Evolutionary conservation across 2,329 filamentous ascomycete species (phyloP), one percentile per base, ranked within the genome.

Genomic region (Cadophora sp.): DNA sequence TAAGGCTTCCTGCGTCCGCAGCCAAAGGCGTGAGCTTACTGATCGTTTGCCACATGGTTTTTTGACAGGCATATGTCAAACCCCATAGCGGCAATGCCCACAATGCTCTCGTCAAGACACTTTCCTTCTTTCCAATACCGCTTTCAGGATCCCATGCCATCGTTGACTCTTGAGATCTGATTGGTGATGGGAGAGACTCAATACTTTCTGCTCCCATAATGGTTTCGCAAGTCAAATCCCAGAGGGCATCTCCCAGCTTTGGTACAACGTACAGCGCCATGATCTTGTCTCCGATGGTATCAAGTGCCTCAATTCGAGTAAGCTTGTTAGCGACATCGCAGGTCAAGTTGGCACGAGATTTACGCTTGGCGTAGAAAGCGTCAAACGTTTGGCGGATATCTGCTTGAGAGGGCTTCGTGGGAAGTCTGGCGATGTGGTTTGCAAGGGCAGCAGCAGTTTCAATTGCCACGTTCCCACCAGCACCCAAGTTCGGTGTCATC

Each of bases 381-480:
- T 43, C 50, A 27, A 69, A 36, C 14, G 55, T 48, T 48, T 59
- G 55, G 22, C 43, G 62, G 24, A 64, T 64, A 4, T 48, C 39
- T 8, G 20, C 51, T 22, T 58, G 18, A 3, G 51, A 64, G 8
- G 48, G 50, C 16, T 61, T 45, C 33, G 14, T 8, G 45, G 55
- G 45, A 41, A 66, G 51, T 18, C 51, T 51, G 24, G 61, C 27
- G 4, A 80, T 67, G 9, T 71, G 64, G 51, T 78, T 79, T 16
- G 77, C 72, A 7, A 80, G 67, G 13, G 70, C 68, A 3, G 79
- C 79, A 3, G 75, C 78, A 66, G 74, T 76, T 66, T 81, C 80
- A 13, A 80, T 78, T 1, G 78, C 79, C 9, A 68, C 72, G 66
- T 80, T 81, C 18, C 76, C 79, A 0, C 80, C 79, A 65, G 78